A percentile compares a stretch with the other conserved stretches of the same genome.
These are phyloP conservation scores for Suhomyces prunicola DNA, from an alignment of 805 yeast genomes.

Conservation along the genomic window DNA sequence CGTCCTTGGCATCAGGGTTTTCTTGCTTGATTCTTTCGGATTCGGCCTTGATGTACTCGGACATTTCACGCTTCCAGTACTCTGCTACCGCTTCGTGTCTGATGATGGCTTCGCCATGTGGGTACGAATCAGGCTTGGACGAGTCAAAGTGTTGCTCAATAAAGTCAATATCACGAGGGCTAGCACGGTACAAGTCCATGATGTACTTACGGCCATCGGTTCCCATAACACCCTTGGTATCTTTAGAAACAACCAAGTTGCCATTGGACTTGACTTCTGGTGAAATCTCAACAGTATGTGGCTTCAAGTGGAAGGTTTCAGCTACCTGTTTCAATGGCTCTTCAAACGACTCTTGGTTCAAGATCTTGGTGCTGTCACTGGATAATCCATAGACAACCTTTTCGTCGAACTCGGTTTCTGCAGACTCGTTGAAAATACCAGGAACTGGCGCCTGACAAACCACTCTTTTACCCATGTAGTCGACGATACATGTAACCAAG, in stretches of 20 bases:
- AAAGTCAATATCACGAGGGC: slow-evolving; percentile 82
- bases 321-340: slow-evolving; percentile 58
- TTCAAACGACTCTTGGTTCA: slow-evolving; percentile 51
- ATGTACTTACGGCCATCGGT: slow-evolving; percentile 81
- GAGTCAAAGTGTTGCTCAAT: slow-evolving; percentile 52
- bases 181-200: slow-evolving; percentile 77
- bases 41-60: slow-evolving; percentile 48
- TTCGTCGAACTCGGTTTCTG: slow-evolving; percentile 40
- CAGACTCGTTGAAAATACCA: slow-evolving; percentile 61
- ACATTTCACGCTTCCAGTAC: slow-evolving; percentile 78
- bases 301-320: slow-evolving; percentile 73
- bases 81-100: slow-evolving; percentile 88
- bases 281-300: slow-evolving; percentile 55
- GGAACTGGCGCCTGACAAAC: slow-evolving; percentile 96
- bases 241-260: slow-evolving; percentile 65
- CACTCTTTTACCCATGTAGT: slow-evolving; percentile 83
- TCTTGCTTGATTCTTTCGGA: slow-evolving; percentile 34
- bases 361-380: slow-evolving; percentile 53
- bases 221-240: slow-evolving; percentile 82
- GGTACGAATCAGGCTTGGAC: slow-evolving; percentile 52
- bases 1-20: slow-evolving; percentile 27
- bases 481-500: slow-evolving; percentile 81
- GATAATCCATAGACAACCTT: slow-evolving; percentile 74
- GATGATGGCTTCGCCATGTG: slow-evolving; percentile 74
- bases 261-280: slow-evolving; percentile 40